A percentile compares a stretch with the other conserved stretches of the same genome.
These are phyloP conservation scores for Conticribra weissflogii DNA, from an alignment of 108 stramenopile species.

Conservation along the genomic window DNA sequence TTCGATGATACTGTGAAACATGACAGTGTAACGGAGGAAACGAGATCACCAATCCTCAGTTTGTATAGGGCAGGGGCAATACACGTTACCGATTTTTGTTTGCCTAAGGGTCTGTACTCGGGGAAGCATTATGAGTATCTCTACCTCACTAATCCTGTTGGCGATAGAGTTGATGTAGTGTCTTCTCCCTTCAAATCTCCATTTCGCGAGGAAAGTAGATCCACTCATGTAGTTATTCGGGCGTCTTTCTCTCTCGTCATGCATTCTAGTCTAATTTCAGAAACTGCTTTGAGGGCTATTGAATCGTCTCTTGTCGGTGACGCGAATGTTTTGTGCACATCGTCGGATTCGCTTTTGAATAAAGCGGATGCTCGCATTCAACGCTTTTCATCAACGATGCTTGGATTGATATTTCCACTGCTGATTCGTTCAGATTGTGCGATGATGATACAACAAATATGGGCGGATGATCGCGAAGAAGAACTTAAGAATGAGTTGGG, in stretches of 20 bases:
- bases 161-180: constrained; percentile 53
- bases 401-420: constrained; percentile 27
- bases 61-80: constrained; percentile 52
- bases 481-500: not conserved
- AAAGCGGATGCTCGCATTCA: not conserved
- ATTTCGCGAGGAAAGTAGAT: too few relatives aligned
- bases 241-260: constrained; percentile 34
- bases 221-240: constrained; percentile 20
- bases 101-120: constrained; percentile 13
- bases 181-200: not conserved
- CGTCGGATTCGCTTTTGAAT: not conserved
- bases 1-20: constrained; percentile 3
- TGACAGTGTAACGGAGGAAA: not conserved
- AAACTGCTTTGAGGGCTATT: constrained; percentile 55
- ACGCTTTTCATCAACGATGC: not conserved
- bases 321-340: not conserved
- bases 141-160: constrained; percentile 52
- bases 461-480: not conserved
- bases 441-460: constrained; percentile 41
- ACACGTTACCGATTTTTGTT: constrained; percentile 52
- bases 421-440: constrained; percentile 63
- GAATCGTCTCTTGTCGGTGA: constrained; percentile 48
- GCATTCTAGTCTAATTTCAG: constrained; percentile 44
- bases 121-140: constrained; percentile 6
- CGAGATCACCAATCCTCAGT: constrained; percentile 13